Conservation (phyloP, 805 yeast genomes). For the Lachancea sp. region DNA sequence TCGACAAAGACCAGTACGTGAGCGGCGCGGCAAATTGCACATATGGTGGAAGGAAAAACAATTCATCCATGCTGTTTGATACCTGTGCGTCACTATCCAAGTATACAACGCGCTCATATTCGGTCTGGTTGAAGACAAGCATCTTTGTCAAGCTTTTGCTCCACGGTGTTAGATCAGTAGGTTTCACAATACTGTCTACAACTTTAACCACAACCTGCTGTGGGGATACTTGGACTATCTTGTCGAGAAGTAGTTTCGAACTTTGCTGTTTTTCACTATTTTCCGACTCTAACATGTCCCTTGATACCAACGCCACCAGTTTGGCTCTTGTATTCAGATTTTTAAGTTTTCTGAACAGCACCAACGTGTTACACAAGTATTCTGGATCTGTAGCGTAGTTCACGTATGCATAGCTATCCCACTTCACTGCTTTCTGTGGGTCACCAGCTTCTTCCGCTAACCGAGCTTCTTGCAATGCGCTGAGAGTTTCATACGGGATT, state of each 20-base stretch:
- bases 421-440: constrained; percentile 21
- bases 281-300: constrained; percentile 18
- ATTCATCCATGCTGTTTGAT: constrained; percentile 35
- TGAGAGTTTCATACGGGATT: constrained; percentile 13
- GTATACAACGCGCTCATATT: constrained; percentile 44
- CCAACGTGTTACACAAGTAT: constrained; percentile 43
- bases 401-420: constrained; percentile 45
- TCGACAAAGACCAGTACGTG: constrained; percentile 32
- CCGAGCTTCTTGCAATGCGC: constrained; percentile 4
- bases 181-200: constrained; percentile 20
- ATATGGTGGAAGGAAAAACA: constrained; percentile 40
- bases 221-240: constrained; percentile 18
- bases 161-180: constrained; percentile 38
- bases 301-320: constrained; percentile 38
- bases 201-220: constrained; percentile 25
- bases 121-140: constrained; percentile 39
- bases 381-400: constrained; percentile 49
- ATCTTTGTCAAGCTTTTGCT: constrained; percentile 45
- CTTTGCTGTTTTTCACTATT: constrained; percentile 1
- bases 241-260: constrained; percentile 1
- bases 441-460: not conserved
- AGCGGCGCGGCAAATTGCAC: constrained; percentile 36
- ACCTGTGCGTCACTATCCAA: constrained; percentile 49
- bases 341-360: constrained; percentile 38
- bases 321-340: constrained; percentile 35